Evolutionary conservation across 257 asterid genomes (phyloP), one percentile per base, ranked within the genome.

Genomic region (Rhazya stricta): DNA sequence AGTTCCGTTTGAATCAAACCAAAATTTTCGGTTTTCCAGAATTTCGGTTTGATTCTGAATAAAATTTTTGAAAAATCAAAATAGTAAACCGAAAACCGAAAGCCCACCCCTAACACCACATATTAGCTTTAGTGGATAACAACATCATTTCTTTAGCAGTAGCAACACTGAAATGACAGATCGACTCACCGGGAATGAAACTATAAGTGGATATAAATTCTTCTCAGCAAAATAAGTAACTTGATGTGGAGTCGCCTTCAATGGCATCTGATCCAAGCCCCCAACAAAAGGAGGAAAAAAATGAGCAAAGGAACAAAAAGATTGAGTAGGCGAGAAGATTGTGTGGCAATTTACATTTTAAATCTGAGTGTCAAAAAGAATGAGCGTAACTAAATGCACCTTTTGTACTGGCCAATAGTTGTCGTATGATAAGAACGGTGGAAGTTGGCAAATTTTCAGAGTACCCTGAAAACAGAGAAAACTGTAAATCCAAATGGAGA

Each of bases 191-290:
- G 97, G 95, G 79, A 86, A 89, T 76, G 97, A 94, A 79, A 94
- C 96, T 85, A 94, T 90, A 41, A 94, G 84, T 3, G 99, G 89
- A 86, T 92, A 94, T 77, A 92, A 81, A 84, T 92, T 92, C 94
- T 94, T 94, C 89, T 94, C 99, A 54, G 96, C 82, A 81, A 89
- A 94, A 83, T 90, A 94, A 78, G 97, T 88, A 61, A 94, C 95
- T 84, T 94, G 97, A 88, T 94, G 99, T 45, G 99, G 97, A 80
- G 99, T 92, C 68, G 95, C 96, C 91, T 94, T 92, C 85, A 94
- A 72, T 62, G 92, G 87, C 81, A 87, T 81, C 99, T 94, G 96
- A 65, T 71, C 51, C 45, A 82, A 78, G n/a, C 82, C 58, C 74
- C 46, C 84, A 65, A 73, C 42, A 53, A 36, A 21, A 29, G 50